phyloP scores from a whole-genome alignment of 345 rosid genomes.

The Pugionium cornutum region DNA sequence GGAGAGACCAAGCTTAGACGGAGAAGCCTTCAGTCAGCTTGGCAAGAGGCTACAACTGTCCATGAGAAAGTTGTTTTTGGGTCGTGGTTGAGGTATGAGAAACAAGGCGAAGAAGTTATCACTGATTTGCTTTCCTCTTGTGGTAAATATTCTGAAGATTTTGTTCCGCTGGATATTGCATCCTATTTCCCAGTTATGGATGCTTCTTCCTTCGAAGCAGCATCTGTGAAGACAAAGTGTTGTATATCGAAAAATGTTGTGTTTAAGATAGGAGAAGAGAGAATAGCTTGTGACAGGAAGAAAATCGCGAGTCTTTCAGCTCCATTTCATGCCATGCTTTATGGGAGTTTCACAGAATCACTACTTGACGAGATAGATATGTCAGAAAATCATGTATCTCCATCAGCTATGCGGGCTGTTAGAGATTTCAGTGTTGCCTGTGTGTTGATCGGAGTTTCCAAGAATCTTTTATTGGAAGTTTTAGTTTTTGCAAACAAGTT shows the following conservation, averaged over 20 bases:
- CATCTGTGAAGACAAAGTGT: slow-evolving; percentile 38
- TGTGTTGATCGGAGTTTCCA: slow-evolving; percentile 53
- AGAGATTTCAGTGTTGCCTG: slow-evolving; percentile 70
- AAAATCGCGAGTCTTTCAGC: slow-evolving; percentile 80
- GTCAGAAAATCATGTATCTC: slow-evolving; percentile 75
- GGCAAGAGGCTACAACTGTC: slow-evolving; percentile 80
- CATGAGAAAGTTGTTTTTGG: slow-evolving; percentile 90
- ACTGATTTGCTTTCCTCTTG: slow-evolving; percentile 77
- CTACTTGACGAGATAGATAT: slow-evolving; percentile 74
- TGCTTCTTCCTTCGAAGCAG: slow-evolving; percentile 42
- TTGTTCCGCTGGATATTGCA: slow-evolving; percentile 67
- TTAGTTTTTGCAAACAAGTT: slow-evolving; percentile 86
- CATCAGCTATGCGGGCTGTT: slow-evolving; percentile 67
- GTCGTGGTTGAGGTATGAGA: slow-evolving; percentile 89
- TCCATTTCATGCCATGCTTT: slow-evolving; percentile 90
- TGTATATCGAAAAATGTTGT: slow-evolving; percentile 45
- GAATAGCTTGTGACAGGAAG: slow-evolving; percentile 74
- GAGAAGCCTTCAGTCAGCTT: slow-evolving; percentile 87
- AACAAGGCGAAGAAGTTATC: slow-evolving; percentile 86
- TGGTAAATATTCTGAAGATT: slow-evolving; percentile 70
- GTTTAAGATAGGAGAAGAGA: slow-evolving; percentile 76
- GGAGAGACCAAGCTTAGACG: slow-evolving; percentile 85
- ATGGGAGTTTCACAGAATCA: slow-evolving; percentile 89
- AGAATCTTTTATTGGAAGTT: slow-evolving; percentile 73
- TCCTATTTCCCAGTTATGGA: slow-evolving; percentile 49